phyloP scores from a whole-genome alignment of 805 yeast species.

The Maudiozyma bulderi region DNA sequence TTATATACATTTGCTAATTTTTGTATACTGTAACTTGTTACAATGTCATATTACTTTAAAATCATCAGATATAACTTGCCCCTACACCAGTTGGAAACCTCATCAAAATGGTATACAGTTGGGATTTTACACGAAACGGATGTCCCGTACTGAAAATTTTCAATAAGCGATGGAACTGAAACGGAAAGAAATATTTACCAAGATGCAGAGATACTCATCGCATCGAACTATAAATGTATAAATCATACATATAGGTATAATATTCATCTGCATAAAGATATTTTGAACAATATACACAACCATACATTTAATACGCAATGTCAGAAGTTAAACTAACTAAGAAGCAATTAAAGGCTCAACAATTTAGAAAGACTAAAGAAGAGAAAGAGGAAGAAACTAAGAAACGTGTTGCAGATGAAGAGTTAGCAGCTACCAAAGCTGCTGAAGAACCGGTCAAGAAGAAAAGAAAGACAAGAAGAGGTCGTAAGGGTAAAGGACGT shows the following conservation, averaged over 20 bases:
- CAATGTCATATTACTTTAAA: no score
- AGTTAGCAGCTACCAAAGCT: slow-evolving; percentile 12
- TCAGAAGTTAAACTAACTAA: slow-evolving; percentile 27
- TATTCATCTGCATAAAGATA: background rate
- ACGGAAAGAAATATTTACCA: no score
- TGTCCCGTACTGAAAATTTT: no score
- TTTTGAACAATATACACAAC: background rate
- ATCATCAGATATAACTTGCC: no score
- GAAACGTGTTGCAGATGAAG: slow-evolving; percentile 20
- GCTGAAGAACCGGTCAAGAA: slow-evolving; percentile 34
- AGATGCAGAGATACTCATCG: no score
- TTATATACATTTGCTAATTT: no score
- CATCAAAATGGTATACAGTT: no score
- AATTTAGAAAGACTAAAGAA: slow-evolving; percentile 27
- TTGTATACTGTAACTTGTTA: no score
- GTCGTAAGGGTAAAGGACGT: slow-evolving; percentile 65
- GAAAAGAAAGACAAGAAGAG: slow-evolving; percentile 45
- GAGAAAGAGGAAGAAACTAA: slow-evolving; percentile 15
- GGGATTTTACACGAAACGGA: no score
- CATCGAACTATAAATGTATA: no score
- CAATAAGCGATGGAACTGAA: no score
- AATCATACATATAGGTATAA: background rate
- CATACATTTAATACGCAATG: background rate
- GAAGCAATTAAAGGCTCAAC: slow-evolving; percentile 29
- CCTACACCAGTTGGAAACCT: no score